Evolutionary conservation across 2,329 filamentous ascomycete genomes (phyloP).

Genomic region (Pseudocercospora macadamiae): DNA sequence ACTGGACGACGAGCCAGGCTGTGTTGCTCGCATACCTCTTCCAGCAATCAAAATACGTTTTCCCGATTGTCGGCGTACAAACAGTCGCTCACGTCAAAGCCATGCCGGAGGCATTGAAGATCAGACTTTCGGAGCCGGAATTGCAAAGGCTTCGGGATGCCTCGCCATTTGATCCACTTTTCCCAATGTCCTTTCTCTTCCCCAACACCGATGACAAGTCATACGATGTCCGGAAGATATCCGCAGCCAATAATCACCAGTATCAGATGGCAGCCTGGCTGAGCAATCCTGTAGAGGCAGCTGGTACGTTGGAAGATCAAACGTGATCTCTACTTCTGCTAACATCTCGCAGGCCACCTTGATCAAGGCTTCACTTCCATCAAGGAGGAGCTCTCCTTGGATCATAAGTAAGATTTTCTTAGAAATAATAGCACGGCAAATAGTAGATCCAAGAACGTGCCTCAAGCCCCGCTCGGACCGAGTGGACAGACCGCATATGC

Average conservation of each 20-base stretch:
- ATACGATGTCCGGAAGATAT: slow-evolving; percentile 2
- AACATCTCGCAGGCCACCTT: background rate
- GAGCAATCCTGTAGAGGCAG: background rate
- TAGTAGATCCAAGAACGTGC: too few relatives aligned
- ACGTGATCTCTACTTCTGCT: too few relatives aligned
- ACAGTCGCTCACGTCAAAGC: slow-evolving; percentile 69
- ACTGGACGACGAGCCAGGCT: slow-evolving; percentile 44
- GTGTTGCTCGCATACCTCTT: slow-evolving; percentile 69
- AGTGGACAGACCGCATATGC: slow-evolving; percentile 7
- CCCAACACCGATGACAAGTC: background rate
- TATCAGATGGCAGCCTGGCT: slow-evolving; percentile 26
- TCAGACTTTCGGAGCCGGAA: slow-evolving; percentile 63
- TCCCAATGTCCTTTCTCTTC: slow-evolving; percentile 63
- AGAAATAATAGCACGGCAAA: too few relatives aligned
- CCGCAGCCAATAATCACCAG: background rate
- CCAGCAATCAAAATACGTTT: slow-evolving; percentile 67
- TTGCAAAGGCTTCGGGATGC: slow-evolving; percentile 67
- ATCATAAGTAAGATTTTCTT: too few relatives aligned
- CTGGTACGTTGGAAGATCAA: too few relatives aligned
- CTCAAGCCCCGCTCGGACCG: slow-evolving; percentile 8
- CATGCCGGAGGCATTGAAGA: slow-evolving; percentile 68
- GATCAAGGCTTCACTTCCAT: too few relatives aligned
- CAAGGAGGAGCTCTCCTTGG: too few relatives aligned
- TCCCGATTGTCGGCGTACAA: slow-evolving; percentile 71
- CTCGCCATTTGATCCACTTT: slow-evolving; percentile 65